These are phyloP conservation scores for Cyberlindnera xylosilytica DNA, from an alignment of 805 yeast species.

Conservation along the genomic window DNA sequence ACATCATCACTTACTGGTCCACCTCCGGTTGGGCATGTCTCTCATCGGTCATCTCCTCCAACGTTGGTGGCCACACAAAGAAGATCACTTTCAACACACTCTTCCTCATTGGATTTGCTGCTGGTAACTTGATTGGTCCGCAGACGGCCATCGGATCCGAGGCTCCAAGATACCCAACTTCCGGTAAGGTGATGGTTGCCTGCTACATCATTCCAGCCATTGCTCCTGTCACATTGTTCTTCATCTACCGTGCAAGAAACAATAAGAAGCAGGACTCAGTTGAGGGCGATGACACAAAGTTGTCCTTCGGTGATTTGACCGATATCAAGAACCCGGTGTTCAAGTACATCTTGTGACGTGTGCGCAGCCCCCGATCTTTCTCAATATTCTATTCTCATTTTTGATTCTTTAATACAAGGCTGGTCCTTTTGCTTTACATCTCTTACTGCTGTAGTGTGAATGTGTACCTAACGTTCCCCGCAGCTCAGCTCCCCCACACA, in stretches of 20 bases:
- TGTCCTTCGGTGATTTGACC: conserved; percentile 40
- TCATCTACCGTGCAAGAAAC: conserved; percentile 10
- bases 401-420: too few species aligned
- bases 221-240: conserved; percentile 4
- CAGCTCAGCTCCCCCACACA: too few species aligned
- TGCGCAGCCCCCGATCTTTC: too few species aligned
- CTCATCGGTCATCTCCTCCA: conserved; percentile 35
- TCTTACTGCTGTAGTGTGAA: too few species aligned
- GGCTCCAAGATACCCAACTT: conserved; percentile 49
- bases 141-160: conserved; percentile 57
- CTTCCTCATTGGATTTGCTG: conserved; percentile 60
- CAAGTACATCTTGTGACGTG: conserved; percentile 30
- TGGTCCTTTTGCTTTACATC: too few species aligned
- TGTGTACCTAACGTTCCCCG: too few species aligned
- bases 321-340: conserved; percentile 32
- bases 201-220: conserved; percentile 4
- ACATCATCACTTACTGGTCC: conserved; percentile 30
- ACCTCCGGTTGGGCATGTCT: conserved; percentile 35
- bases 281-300: conserved; percentile 11
- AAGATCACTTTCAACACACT: conserved; percentile 57
- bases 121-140: conserved; percentile 71
- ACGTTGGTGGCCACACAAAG: conserved; percentile 75
- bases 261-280: conserved; percentile 1
- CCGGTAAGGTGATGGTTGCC: conserved; percentile 9
- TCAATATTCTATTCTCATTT: too few species aligned